phyloP scores from a whole-genome alignment of 2,329 filamentous ascomycete genomes.

The Fusarium ramigenum region DNA sequence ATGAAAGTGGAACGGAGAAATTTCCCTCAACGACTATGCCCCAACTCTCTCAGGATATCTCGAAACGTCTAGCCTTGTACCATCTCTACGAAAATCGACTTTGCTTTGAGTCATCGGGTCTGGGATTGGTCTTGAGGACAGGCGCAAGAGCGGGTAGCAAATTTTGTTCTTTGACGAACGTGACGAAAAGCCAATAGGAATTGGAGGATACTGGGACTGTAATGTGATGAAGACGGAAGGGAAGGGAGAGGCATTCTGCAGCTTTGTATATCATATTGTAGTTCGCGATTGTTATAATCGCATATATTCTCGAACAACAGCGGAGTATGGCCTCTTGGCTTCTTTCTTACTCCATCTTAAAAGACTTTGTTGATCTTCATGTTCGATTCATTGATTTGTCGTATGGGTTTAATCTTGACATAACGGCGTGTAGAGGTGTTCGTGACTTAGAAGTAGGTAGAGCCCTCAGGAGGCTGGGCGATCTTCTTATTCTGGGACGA shows the following conservation, averaged over 20 bases:
- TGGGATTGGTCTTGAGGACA: conserved; percentile 8
- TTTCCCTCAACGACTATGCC: conserved; percentile 20
- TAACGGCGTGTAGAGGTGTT: conserved; percentile 1
- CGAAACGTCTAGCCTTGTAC: conserved; percentile 22
- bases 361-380: conserved; percentile 13
- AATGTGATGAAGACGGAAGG: conserved; percentile 31
- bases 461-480: conserved; percentile 89
- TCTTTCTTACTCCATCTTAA: conserved; percentile 22
- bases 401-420: conserved; percentile 17
- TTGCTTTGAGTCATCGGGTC: conserved; percentile 16
- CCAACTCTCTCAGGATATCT: conserved; percentile 13
- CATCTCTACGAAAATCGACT: conserved; percentile 22
- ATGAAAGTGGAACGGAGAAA: conserved; percentile 11
- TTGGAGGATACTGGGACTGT: conserved; percentile 22
- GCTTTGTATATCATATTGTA: conserved; percentile 43
- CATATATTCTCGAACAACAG: conserved; percentile 24
- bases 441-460: conserved; percentile 54
- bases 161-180: conserved; percentile 34
- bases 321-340: conserved; percentile 26
- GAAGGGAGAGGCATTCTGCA: conserved; percentile 19
- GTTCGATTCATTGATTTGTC: conserved; percentile 4
- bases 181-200: conserved; percentile 35
- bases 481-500: conserved; percentile 92
- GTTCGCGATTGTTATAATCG: conserved; percentile 39
- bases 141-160: conserved; percentile 19